phyloP scores from a whole-genome alignment of 352 stramenopile genomes.

The Phytophthora macrochlamydospora region DNA sequence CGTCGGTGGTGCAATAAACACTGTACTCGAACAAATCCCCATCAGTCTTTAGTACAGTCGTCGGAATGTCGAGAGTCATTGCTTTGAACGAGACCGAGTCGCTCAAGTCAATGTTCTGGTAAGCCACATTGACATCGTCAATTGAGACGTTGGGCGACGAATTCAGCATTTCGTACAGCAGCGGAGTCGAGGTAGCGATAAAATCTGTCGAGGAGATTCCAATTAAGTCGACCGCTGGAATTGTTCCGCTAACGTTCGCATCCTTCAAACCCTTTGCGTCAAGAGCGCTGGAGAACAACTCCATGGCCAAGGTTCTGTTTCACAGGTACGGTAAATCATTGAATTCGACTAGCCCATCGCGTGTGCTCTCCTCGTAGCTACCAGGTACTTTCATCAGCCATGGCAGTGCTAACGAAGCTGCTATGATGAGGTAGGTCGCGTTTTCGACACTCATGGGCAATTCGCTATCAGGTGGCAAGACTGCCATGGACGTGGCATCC shows the following conservation, averaged over 20 bases:
- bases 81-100: conserved; percentile 20
- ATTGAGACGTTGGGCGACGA: conserved; percentile 6
- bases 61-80: conserved; percentile 25
- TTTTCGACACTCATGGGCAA: conserved; percentile 16
- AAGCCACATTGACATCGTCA: not conserved
- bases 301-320: not conserved
- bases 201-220: conserved; percentile 6
- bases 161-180: conserved; percentile 1
- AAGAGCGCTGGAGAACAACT: not conserved
- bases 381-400: not conserved
- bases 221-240: not conserved
- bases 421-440: conserved; percentile 8
- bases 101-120: conserved; percentile 13
- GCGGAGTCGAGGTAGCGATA: conserved; percentile 1
- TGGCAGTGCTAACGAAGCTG: not conserved
- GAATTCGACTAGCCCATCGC: not conserved
- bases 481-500: not conserved
- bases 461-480: not conserved
- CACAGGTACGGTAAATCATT: not conserved
- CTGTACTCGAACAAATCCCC: conserved; percentile 1
- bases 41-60: not conserved
- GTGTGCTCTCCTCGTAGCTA: not conserved
- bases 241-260: not conserved
- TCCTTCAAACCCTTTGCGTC: not conserved
- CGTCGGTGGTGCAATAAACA: conserved; percentile 2